These are phyloP conservation scores for Populus hybrid DNA, from an alignment of 441 rosid species.

Conservation along the genomic window DNA sequence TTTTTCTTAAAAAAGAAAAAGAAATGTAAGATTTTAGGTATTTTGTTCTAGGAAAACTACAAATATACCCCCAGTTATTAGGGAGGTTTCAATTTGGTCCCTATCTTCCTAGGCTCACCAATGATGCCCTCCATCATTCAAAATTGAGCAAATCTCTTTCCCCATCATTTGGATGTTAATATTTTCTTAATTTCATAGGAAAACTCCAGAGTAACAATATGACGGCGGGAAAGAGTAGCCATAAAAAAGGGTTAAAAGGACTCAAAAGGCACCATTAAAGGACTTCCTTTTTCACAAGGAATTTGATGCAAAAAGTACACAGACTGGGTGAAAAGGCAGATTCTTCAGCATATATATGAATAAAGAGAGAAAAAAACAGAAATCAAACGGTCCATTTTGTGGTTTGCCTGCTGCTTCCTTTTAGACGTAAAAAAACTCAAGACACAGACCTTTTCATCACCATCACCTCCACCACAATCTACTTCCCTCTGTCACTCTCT, in stretches of 20 bases:
- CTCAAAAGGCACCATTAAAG: background rate
- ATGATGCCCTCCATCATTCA: background rate
- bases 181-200: background rate
- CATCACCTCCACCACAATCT: background rate
- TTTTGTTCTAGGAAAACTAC: too few species aligned
- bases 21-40: background rate
- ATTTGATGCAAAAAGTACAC: background rate
- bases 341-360: background rate
- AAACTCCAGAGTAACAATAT: background rate
- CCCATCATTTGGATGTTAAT: too few species aligned
- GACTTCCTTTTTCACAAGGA: background rate
- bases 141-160: too few species aligned
- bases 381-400: background rate
- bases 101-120: too few species aligned
- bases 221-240: background rate
- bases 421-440: too few species aligned
- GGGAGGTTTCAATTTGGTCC: too few species aligned
- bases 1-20: too few species aligned
- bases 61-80: too few species aligned
- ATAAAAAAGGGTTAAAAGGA: background rate
- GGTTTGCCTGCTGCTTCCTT: background rate
- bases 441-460: background rate
- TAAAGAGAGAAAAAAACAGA: background rate
- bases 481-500: background rate
- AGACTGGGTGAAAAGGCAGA: background rate